Evolutionary conservation across 768 basidiomycete genomes (phyloP), one percentile per base, ranked within the genome.

Genomic region (Lactifluus piperatus): DNA sequence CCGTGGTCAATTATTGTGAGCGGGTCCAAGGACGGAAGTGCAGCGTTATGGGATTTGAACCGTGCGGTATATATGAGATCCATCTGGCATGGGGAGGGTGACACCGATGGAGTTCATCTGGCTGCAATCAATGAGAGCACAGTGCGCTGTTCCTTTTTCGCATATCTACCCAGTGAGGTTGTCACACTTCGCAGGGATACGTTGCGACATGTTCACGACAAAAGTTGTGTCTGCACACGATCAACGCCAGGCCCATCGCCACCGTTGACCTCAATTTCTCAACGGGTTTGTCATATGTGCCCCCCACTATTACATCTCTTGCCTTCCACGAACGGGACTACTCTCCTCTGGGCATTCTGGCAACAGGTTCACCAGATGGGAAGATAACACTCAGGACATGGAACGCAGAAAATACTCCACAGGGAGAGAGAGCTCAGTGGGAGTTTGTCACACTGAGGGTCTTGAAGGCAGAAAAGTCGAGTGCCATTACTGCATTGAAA

Each of bases 311-410:
- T 54, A 87, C 86, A 0, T 84, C 88, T 0, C 71, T 97, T 51
- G 84, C 87, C 0, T 95, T 95, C 74, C 86, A 91, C 59, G 90
- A 94, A 67, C 81, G 94, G 34, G 94, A 95, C 66, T 95, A 89
- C 69, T 83, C 88, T 0, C 77, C 80, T 60, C 74, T 83, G 0
- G 89, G 89, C 4, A 76, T 92, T 4, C 77, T 97, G n/a, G 91
- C 91, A 0, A 85, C 85, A 1, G 91, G 90, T 3, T 80, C 84
- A 5, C 75, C 82, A 1, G 88, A 90, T 62, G 88, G 91, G 7
- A 79, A 83, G 3, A 85, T 93, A 54, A 81, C 82, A 0, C 73
- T 97, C n/a, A 77, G 88, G 60, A 89, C 92, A 1, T 93, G 93
- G 87, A 87, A 82, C 16, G 79, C 88, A 0, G 86, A 92, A 59